A percentile compares a stretch with the other conserved stretches of the same genome.
These are phyloP conservation scores for Fennellomyces sp. DNA, from an alignment of 371 early-diverging fungal species.

Conservation along the genomic window DNA sequence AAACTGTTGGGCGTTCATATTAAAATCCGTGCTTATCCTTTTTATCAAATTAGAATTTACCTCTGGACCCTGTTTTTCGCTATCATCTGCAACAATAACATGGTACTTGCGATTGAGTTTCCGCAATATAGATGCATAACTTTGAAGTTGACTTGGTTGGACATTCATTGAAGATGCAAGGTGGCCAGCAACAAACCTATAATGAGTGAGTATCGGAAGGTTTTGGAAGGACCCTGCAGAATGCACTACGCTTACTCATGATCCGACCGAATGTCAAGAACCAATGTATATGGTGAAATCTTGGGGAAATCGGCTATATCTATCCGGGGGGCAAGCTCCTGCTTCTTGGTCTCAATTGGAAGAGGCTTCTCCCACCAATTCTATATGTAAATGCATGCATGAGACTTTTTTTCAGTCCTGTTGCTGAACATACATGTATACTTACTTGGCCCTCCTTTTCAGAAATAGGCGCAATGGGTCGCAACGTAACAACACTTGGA, in stretches of 20 bases:
- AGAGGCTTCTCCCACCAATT: slow-evolving; percentile 67
- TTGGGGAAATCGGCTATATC: slow-evolving; percentile 51
- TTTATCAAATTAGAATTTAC: slow-evolving; percentile 30
- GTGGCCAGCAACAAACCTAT: slow-evolving; percentile 61
- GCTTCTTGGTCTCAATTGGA: slow-evolving; percentile 53
- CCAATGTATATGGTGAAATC: slow-evolving; percentile 52
- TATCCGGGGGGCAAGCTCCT: slow-evolving; percentile 64
- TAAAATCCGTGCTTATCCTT: not conserved
- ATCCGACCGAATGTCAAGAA: slow-evolving; percentile 66
- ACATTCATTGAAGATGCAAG: slow-evolving; percentile 63
- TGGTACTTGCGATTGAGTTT: slow-evolving; percentile 65
- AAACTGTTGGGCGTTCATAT: slow-evolving; percentile 33
- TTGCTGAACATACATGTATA: not conserved
- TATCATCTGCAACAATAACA: slow-evolving; percentile 53
- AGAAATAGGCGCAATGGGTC: not conserved
- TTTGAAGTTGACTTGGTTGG: slow-evolving; percentile 44
- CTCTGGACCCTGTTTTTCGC: slow-evolving; percentile 50
- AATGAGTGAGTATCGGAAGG: too few relatives aligned
- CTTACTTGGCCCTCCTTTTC: not conserved
- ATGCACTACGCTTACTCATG: slow-evolving; percentile 62
- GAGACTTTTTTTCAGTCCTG: too few relatives aligned
- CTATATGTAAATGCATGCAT: not conserved
- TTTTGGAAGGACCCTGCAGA: too few relatives aligned
- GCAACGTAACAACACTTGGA: slow-evolving; percentile 39
- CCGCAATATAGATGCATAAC: slow-evolving; percentile 47